Conservation (phyloP, 1,139 yeast species). For the Yamadazyma membranifaciens region DNA sequence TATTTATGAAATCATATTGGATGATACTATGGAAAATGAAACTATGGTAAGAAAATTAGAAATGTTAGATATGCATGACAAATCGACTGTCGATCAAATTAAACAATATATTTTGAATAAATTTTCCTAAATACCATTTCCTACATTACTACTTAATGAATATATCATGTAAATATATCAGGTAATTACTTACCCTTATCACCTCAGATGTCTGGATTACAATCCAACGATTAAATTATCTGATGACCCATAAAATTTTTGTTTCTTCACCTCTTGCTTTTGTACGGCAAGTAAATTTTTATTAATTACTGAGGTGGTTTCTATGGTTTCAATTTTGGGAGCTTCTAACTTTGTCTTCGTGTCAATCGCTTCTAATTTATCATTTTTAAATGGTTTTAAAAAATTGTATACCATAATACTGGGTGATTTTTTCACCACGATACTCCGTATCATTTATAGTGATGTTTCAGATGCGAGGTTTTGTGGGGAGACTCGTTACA, state of each 20-base stretch:
- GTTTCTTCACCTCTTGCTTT: constrained; percentile 11
- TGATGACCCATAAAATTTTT: constrained; percentile 19
- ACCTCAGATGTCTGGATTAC: constrained; percentile 10
- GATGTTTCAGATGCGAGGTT: not conserved
- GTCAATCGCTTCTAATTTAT: not conserved
- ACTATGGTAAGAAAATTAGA: too few relatives aligned
- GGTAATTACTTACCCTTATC: too few relatives aligned
- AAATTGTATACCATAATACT: constrained; percentile 14
- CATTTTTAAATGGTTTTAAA: constrained; percentile 9
- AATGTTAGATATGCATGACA: constrained; percentile 6
- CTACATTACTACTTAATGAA: not conserved
- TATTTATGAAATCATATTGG: constrained; percentile 12
- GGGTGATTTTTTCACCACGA: not conserved
- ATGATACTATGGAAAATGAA: constrained; percentile 1
- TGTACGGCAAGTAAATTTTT: constrained; percentile 14
- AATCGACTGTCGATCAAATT: not conserved
- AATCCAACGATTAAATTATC: constrained; percentile 30
- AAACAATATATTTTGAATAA: constrained; percentile 9
- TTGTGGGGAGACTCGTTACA: constrained; percentile 6
- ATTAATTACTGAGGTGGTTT: constrained; percentile 6
- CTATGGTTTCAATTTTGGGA: not conserved
- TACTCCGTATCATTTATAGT: constrained; percentile 1
- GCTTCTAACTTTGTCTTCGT: not conserved
- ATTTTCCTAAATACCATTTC: not conserved
- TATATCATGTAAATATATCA: not conserved